These are phyloP conservation scores for Tuber brumale DNA, from an alignment of 495 filamentous ascomycete species.

Conservation along the genomic window DNA sequence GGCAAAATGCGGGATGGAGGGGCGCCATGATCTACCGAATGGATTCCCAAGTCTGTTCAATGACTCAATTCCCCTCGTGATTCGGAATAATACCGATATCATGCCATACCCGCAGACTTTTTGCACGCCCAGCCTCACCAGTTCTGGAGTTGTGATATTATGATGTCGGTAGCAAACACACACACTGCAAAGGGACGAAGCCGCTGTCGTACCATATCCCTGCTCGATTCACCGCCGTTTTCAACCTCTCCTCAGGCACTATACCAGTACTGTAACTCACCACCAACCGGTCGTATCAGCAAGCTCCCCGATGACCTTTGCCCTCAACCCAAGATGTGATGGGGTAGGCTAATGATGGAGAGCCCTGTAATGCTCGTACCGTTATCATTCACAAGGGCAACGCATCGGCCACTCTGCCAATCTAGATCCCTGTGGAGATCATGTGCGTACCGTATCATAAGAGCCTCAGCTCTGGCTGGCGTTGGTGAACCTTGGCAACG, in stretches of 20 bases:
- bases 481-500: not conserved
- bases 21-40: not conserved
- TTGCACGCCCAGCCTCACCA: not conserved
- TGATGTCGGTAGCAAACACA: not conserved
- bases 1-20: not conserved
- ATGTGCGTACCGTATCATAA: not conserved
- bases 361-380: not conserved
- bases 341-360: not conserved
- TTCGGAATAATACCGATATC: not conserved
- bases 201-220: not conserved
- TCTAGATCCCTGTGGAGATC: slow-evolving; percentile 2
- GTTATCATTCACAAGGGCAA: not conserved
- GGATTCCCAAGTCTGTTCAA: not conserved
- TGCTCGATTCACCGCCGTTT: not conserved
- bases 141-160: not conserved
- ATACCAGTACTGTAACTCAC: not conserved
- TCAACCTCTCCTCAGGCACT: not conserved
- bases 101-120: not conserved
- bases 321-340: not conserved
- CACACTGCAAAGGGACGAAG: not conserved
- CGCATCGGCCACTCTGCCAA: not conserved
- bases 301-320: not conserved
- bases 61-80: not conserved
- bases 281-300: not conserved
- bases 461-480: not conserved